These are phyloP conservation scores for Phytophthora fragariaefolia DNA, from an alignment of 352 stramenopile species.

Conservation along the genomic window DNA sequence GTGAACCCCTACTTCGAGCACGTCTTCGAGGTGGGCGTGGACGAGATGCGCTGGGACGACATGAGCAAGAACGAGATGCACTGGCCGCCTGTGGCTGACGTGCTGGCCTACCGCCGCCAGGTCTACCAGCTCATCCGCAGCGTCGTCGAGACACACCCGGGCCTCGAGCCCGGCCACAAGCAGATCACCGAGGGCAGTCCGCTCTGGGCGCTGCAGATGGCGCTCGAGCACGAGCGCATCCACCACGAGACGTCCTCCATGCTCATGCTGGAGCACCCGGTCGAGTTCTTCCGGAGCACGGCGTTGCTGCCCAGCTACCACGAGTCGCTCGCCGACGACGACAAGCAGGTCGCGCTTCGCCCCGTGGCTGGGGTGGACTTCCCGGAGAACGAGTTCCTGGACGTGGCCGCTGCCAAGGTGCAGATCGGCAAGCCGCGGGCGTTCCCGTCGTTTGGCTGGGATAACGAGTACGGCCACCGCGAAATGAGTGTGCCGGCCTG, in stretches of 20 bases:
- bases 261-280: constrained; percentile 93
- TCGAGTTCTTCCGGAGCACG: constrained; percentile 89
- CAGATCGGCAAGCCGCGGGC: constrained; percentile 91
- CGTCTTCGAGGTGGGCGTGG: constrained; percentile 97
- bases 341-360: constrained; percentile 48
- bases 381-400: constrained; percentile 90
- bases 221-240: constrained; percentile 97
- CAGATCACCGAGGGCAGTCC: constrained; percentile 84
- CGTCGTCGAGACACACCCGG: constrained; percentile 90
- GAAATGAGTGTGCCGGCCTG: constrained; percentile 90
- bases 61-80: constrained; percentile 97
- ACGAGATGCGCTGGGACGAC: constrained; percentile 99
- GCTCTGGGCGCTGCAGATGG: constrained; percentile 96
- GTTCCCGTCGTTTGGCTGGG: constrained; percentile 96
- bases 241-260: constrained; percentile 98
- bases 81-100: constrained; percentile 92
- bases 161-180: constrained; percentile 75
- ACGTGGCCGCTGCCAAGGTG: constrained; percentile 70
- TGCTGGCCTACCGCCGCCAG: constrained; percentile 92
- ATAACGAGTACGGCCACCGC: constrained; percentile 97
- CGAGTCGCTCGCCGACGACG: constrained; percentile 31
- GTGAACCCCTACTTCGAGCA: constrained; percentile 96
- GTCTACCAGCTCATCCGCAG: constrained; percentile 92
- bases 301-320: constrained; percentile 90
- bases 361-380: constrained; percentile 88